phyloP scores from a whole-genome alignment of 768 basidiomycete species.

The Naganishia vaughanmartiniae region DNA sequence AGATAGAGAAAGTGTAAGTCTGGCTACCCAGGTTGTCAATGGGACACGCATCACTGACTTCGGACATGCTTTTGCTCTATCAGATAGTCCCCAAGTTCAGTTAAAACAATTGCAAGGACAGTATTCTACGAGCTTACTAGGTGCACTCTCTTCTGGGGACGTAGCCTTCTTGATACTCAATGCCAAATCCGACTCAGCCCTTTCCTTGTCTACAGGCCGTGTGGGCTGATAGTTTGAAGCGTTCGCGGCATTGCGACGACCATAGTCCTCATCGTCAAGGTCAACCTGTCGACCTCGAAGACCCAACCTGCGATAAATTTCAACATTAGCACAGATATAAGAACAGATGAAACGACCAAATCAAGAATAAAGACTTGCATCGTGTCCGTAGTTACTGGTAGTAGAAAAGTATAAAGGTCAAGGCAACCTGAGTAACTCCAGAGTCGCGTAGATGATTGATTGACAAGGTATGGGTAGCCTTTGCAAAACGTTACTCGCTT shows the following conservation, averaged over 20 bases:
- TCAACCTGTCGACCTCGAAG: slow-evolving; percentile 18
- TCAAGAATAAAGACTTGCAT: background rate
- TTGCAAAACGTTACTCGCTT: too few relatives aligned
- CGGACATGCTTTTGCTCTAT: slow-evolving; percentile 93
- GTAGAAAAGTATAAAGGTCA: background rate
- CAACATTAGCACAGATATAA: background rate
- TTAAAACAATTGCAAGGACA: background rate
- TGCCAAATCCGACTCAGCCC: slow-evolving; percentile 88
- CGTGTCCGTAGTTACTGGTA: slow-evolving; percentile 2
- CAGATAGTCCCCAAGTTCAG: slow-evolving; percentile 17
- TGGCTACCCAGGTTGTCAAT: background rate
- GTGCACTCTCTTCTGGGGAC: slow-evolving; percentile 87
- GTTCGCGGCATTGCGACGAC: slow-evolving; percentile 54
- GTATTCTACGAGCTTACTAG: slow-evolving; percentile 55
- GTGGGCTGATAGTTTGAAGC: slow-evolving; percentile 73
- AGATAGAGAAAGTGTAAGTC: background rate
- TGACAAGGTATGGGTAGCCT: too few relatives aligned
- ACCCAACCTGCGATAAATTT: slow-evolving; percentile 1
- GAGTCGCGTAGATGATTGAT: background rate
- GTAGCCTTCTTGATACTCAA: slow-evolving; percentile 99
- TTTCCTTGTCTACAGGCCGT: slow-evolving; percentile 96
- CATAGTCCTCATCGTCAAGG: slow-evolving; percentile 50
- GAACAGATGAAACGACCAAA: background rate
- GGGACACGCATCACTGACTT: slow-evolving; percentile 62
- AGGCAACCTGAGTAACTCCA: background rate